Percentiles rank a stretch among this genome's conserved stretches.
These are phyloP conservation scores for Cotoneaster glaucophyllus DNA, from an alignment of 306 rosid species.

Conservation along the genomic window DNA sequence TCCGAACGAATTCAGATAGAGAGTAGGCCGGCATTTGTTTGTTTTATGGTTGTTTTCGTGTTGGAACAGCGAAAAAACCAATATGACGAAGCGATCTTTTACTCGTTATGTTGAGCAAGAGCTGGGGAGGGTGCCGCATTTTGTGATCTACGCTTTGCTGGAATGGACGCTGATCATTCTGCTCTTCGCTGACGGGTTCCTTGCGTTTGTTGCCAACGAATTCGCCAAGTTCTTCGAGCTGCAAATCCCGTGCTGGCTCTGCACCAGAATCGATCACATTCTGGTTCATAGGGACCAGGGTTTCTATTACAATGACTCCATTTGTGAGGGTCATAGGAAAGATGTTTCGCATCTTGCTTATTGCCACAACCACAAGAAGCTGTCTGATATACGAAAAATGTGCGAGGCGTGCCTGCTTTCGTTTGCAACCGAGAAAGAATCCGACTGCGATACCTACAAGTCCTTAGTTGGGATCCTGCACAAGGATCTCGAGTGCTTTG, in stretches of 20 bases:
- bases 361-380: constrained; percentile 73
- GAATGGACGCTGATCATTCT: constrained; percentile 71
- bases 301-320: constrained; percentile 66
- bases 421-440: constrained; percentile 65
- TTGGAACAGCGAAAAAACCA: background rate
- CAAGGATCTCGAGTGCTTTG: constrained; percentile 73
- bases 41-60: background rate
- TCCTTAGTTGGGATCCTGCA: constrained; percentile 79
- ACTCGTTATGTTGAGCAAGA: constrained; percentile 46
- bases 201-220: constrained; percentile 62
- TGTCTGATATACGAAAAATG: constrained; percentile 66
- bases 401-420: constrained; percentile 85
- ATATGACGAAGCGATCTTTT: constrained; percentile 47
- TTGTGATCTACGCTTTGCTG: constrained; percentile 53
- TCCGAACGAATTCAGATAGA: background rate
- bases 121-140: constrained; percentile 61
- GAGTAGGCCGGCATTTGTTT: background rate
- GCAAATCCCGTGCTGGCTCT: constrained; percentile 60
- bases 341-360: constrained; percentile 67
- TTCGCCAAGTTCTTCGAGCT: constrained; percentile 73
- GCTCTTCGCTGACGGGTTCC: constrained; percentile 66
- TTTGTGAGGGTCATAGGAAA: constrained; percentile 72
- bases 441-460: constrained; percentile 59
- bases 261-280: constrained; percentile 69
- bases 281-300: constrained; percentile 39